Base-by-base conservation (phyloP, 805 yeast species). In the Cyberlindnera americana region DNA sequence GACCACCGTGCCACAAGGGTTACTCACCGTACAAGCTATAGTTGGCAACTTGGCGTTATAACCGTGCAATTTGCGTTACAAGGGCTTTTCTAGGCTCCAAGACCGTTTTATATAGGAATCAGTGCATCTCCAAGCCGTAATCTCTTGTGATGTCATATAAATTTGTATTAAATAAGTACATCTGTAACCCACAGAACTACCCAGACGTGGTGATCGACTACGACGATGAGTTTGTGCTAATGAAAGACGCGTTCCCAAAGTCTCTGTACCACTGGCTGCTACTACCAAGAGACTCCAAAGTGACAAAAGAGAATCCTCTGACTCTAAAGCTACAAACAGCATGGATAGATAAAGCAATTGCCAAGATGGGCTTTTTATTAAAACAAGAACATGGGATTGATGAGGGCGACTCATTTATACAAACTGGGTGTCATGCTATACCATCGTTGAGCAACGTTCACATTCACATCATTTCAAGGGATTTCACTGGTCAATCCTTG, bases 381-480 rank as follows among this genome's bases (percentile, higher is more conserved):
- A 40, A 46, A 9, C 46, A 43, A 0, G 40, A 49, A 13, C 25
- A 37, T 13, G 52, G 54, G 6, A 45, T 49, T n/a, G 31, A 31
- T 3, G 59, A 60, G 35, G 28, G 49, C 4, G 46, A 47, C 6
- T 37, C 46, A 2, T 58, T 57, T 26, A 64, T 83, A 8, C 62
- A 65, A 43, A 72, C 70, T 8, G 91, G 95, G 1, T 70, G 84
- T 19, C 95, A 86, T 59, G 60, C 83, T 5, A 70, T 71, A 2
- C 95, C 95, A 3, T 80, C 89, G 1, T 56, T 85, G 70, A 61
- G 60, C 28, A 83, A 86, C 55, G 51, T 85, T 32, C 95, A 86
- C 53, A 64, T 86, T 15, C 95, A 86, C 62, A 76, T 86, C 18
- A 67, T 86, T 34, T 78, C 89, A 0, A 66, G 63, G 35, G 95